A percentile compares a stretch with the other conserved stretches of the same genome.
phyloP scores from a whole-genome alignment of 225 moss, liverwort and hornwort genomes.

The Thuidium tamariscinum region DNA sequence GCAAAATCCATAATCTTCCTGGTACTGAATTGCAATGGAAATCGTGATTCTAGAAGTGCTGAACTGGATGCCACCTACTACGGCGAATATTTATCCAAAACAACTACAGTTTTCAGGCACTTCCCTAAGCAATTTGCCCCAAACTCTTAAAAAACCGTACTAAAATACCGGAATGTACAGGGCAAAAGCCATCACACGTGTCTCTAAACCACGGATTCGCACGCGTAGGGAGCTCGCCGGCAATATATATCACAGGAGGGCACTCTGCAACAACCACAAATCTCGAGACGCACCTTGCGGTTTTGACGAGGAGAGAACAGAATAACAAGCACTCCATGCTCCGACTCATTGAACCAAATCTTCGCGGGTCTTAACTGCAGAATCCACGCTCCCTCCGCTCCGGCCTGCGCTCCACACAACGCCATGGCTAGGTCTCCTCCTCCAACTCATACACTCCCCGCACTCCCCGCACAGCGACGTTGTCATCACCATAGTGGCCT shows the following conservation, averaged over 20 bases:
- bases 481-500: conserved; percentile 35
- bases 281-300: background rate
- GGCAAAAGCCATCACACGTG: background rate
- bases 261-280: background rate
- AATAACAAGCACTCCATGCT: background rate
- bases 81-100: background rate
- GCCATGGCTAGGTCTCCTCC: background rate
- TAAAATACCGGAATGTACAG: background rate
- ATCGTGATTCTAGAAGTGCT: background rate
- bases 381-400: background rate
- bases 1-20: background rate
- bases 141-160: background rate
- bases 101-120: background rate
- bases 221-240: background rate
- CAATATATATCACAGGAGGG: background rate
- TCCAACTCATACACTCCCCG: background rate
- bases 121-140: background rate
- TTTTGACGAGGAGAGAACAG: background rate
- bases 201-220: background rate
- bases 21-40: background rate
- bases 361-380: background rate
- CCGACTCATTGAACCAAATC: background rate
- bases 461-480: conserved; percentile 24
- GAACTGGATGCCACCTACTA: background rate
- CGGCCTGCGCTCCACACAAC: background rate